These are phyloP conservation scores for Coniophora puteana DNA, from an alignment of 1,284 basidiomycete species.

Conservation along the genomic window DNA sequence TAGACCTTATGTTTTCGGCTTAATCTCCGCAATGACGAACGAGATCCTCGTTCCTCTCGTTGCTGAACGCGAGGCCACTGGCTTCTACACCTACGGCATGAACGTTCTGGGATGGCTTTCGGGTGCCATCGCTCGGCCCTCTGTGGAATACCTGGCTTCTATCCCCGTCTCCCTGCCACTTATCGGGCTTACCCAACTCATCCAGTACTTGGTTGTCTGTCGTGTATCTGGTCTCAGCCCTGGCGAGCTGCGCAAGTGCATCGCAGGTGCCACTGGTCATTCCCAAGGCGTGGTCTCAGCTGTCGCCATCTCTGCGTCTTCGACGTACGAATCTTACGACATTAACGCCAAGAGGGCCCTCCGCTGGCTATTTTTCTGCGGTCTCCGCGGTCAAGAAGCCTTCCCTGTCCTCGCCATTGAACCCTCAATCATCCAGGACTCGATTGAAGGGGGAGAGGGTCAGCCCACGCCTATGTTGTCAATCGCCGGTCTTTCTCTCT, in stretches of 20 bases:
- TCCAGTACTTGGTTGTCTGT: conserved; percentile 85
- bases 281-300: conserved; percentile 96
- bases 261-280: conserved; percentile 92
- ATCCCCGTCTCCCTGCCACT: conserved; percentile 95
- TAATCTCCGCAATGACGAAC: conserved; percentile 62
- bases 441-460: conserved; percentile 91
- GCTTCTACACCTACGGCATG: conserved; percentile 81
- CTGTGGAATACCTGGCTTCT: conserved; percentile 87
- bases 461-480: conserved; percentile 92
- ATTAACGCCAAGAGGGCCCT: conserved; percentile 82
- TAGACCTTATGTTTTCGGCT: conserved; percentile 76
- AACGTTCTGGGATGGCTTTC: conserved; percentile 86
- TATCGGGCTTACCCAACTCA: conserved; percentile 94
- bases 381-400: conserved; percentile 88
- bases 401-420: conserved; percentile 95
- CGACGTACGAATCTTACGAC: conserved; percentile 70
- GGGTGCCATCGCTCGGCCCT: conserved; percentile 65
- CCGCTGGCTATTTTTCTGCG: conserved; percentile 91
- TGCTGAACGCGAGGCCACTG: conserved; percentile 53
- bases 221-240: conserved; percentile 75
- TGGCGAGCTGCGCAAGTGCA: conserved; percentile 71
- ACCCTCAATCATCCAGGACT: conserved; percentile 83
- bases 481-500: conserved; percentile 79
- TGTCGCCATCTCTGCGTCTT: conserved; percentile 81
- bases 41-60: conserved; percentile 75